These are phyloP conservation scores for Rosa multiflora DNA, from an alignment of 306 rosid genomes.

Conservation along the genomic window DNA sequence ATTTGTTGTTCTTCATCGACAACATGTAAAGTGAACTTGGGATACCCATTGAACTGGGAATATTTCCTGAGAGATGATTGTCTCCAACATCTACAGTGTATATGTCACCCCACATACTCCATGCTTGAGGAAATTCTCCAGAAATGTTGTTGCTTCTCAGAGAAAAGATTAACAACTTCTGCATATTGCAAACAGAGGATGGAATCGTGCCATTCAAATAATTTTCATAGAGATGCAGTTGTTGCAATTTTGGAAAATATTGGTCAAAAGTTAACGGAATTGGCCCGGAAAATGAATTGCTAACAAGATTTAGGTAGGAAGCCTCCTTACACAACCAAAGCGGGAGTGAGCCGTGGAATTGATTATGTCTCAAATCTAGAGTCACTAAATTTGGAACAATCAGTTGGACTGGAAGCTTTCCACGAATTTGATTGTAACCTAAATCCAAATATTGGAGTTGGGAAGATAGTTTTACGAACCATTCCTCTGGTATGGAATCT, in stretches of 20 bases:
- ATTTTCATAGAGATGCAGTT: neutral
- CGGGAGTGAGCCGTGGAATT: neutral
- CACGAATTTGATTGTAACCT: neutral
- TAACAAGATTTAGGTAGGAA: neutral
- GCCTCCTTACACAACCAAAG: neutral
- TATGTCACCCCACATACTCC: neutral
- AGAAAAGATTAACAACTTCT: neutral
- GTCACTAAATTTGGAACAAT: neutral
- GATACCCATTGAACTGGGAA: neutral
- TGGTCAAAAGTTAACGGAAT: neutral
- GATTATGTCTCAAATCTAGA: neutral
- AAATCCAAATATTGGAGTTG: neutral
- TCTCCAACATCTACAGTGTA: neutral
- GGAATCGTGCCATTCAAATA: neutral
- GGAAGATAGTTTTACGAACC: neutral
- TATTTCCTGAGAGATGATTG: conserved; percentile 8
- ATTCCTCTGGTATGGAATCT: neutral
- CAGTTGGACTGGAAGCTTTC: neutral
- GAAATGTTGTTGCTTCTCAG: neutral
- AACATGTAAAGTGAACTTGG: neutral
- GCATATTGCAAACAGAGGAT: neutral
- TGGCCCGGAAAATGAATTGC: neutral
- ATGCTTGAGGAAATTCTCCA: conserved; percentile 3
- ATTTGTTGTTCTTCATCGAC: neutral
- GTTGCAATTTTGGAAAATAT: neutral